Base-by-base conservation (phyloP, 108 stramenopile species). In the Nitzschia inconspicua region DNA sequence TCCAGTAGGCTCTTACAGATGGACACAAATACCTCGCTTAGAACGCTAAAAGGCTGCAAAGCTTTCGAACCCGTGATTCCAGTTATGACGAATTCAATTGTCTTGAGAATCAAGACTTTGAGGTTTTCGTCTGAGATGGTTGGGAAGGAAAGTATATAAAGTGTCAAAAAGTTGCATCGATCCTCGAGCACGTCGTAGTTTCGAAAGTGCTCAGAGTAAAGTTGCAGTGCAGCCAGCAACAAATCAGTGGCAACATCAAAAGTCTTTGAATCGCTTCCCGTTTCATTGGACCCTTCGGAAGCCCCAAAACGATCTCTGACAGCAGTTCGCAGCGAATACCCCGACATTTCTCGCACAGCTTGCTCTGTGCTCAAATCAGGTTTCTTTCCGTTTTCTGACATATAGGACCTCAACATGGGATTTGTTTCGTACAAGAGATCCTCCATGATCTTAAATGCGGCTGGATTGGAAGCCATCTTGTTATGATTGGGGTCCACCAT, bases 161-260 rank as follows among this genome's bases (percentile, higher is more conserved):
- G 75, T 0, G 89, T 83, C 11, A 97, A 74, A 44, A 85, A 76
- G 67, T 85, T 68, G 55, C 83, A 82, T 49, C 72, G 63, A 3
- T 79, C 82, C 77, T 97, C 96, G 27, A 97, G 77, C 34, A 86
- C 56, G 24, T 79, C 78, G 65, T 93, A 97, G 47, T 95, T 97
- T 30, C 74, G 66, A 44, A 93, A 73, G 50, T 97, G 93, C 49
- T 94, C 90, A 14, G 93, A 95, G 63, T 94, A 97, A 25, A 97
- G 50, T 35, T 94, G 91, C 35, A 97, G 76, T 8, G 80, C 83
- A 3, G 86, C 72, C 53, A 90, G 82, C 41, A 94, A 74, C 19
- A 95, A 75, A 65, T 93, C 85, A 8, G 67, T 76, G 40, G 60
- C 70, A 3, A 69, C 14, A 58, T 72, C 66, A 26, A 73, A 63